Conservation (phyloP, 148 eudicot genomes). For the Rhododendron kiyosumense region DNA sequence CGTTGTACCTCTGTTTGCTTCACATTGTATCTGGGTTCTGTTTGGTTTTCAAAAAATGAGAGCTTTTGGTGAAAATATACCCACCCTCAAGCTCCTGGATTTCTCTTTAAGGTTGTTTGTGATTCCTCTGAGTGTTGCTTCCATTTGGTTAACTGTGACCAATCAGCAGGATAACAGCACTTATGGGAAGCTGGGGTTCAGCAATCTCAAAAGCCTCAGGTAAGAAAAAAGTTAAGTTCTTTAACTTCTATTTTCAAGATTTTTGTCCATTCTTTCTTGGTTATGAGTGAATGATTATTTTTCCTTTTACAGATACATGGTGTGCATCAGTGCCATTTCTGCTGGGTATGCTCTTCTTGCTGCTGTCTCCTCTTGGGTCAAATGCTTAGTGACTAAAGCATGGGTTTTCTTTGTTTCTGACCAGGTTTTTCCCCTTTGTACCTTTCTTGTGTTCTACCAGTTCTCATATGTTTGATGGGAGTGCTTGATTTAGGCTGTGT, state of each 20-base stretch:
- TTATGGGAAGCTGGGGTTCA: conserved; percentile 59
- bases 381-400: conserved; percentile 34
- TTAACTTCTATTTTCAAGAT: neutral
- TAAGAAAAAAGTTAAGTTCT: conserved; percentile 10
- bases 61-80: conserved; percentile 17
- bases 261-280: neutral
- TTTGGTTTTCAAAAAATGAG: conserved; percentile 17
- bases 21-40: neutral
- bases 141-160: conserved; percentile 64
- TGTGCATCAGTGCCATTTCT: conserved; percentile 49
- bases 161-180: conserved; percentile 48
- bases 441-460: neutral
- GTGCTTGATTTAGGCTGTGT: neutral
- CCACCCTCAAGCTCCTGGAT: conserved; percentile 45
- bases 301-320: conserved; percentile 57
- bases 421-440: conserved; percentile 43
- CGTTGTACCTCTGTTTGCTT: neutral
- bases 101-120: conserved; percentile 51
- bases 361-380: conserved; percentile 58
- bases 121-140: conserved; percentile 59
- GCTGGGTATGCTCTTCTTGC: conserved; percentile 67
- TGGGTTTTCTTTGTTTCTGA: conserved; percentile 80
- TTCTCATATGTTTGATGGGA: neutral
- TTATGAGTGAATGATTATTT: neutral
- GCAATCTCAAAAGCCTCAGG: conserved; percentile 67